Percentiles rank a stretch among this genome's conserved stretches.
phyloP scores from a whole-genome alignment of 257 asterid genomes.

The Penstemon eatonii region DNA sequence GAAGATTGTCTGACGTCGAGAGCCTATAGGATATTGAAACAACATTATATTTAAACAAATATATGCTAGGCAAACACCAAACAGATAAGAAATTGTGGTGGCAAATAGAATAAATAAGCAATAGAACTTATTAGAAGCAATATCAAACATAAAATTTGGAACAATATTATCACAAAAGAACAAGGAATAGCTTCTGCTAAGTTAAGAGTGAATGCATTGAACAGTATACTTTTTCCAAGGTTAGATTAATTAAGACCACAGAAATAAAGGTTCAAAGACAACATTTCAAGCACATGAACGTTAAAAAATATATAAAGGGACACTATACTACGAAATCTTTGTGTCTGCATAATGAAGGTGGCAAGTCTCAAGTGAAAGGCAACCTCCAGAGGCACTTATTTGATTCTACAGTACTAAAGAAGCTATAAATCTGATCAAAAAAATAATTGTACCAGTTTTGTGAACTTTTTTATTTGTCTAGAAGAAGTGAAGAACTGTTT shows the following conservation, averaged over 20 bases:
- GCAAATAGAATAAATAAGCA: neutral
- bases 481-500: neutral
- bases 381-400: neutral
- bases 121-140: constrained; percentile 7
- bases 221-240: neutral
- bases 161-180: constrained; percentile 18
- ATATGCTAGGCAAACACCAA: neutral
- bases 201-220: constrained; percentile 1
- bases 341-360: neutral
- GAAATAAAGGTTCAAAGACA: no score
- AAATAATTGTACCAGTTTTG: neutral
- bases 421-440: constrained; percentile 10
- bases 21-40: constrained; percentile 51
- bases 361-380: neutral
- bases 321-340: neutral
- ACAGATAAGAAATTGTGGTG: neutral
- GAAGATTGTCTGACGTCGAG: constrained; percentile 84
- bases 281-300: no score
- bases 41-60: constrained; percentile 16
- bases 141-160: neutral
- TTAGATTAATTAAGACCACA: neutral
- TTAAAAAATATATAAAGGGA: no score
- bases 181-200: constrained; percentile 6
- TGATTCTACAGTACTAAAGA: constrained; percentile 7
- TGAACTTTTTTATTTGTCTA: neutral